These are phyloP conservation scores for Exophiala viscosa DNA, from an alignment of 2,329 filamentous ascomycete genomes.

Conservation along the genomic window DNA sequence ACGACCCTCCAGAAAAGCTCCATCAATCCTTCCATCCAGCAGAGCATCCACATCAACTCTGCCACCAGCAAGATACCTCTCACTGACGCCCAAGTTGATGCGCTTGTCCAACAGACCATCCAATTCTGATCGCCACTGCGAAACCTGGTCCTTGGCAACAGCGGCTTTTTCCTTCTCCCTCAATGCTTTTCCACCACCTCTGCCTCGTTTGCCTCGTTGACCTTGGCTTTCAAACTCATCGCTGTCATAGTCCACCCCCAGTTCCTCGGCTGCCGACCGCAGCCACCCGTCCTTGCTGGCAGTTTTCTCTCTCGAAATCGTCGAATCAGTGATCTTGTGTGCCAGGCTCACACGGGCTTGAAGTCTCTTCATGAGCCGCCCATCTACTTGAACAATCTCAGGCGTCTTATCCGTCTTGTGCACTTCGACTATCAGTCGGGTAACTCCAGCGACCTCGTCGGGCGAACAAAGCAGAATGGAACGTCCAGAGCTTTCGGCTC, in stretches of 20 bases:
- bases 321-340: conserved; percentile 81
- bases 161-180: conserved; percentile 65
- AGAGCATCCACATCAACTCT: conserved; percentile 75
- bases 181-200: conserved; percentile 70
- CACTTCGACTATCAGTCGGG: conserved; percentile 80
- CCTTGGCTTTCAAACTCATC: conserved; percentile 71
- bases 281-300: conserved; percentile 82
- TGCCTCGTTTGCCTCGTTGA: conserved; percentile 58
- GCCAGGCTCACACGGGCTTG: conserved; percentile 73
- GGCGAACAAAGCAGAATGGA: conserved; percentile 87
- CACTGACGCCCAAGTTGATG: conserved; percentile 83
- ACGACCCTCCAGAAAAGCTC: conserved; percentile 17
- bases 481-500: conserved; percentile 70
- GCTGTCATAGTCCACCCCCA: conserved; percentile 90
- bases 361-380: conserved; percentile 70
- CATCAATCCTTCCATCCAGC: conserved; percentile 52
- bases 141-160: conserved; percentile 67
- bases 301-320: conserved; percentile 81
- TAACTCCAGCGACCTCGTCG: conserved; percentile 81
- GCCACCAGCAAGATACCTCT: conserved; percentile 78
- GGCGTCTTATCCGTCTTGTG: conserved; percentile 53
- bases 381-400: conserved; percentile 73
- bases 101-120: conserved; percentile 66
- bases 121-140: conserved; percentile 66
- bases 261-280: conserved; percentile 77